Conservation (phyloP, 2,329 filamentous ascomycete genomes). For the Zymoseptoria passerinii region DNA sequence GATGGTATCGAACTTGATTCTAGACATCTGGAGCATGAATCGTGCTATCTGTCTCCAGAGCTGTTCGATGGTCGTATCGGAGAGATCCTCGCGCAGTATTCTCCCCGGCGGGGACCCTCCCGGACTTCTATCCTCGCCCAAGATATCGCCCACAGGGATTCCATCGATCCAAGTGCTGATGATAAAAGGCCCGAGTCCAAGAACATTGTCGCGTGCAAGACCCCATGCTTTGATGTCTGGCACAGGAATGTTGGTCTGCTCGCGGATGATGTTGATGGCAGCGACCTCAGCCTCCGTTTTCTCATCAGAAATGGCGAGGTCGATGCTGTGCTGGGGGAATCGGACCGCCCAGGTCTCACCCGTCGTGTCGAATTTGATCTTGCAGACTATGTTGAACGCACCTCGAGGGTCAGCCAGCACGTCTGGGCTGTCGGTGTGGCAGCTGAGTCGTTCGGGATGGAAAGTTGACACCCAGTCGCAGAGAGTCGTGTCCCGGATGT, state of each 20-base stretch:
- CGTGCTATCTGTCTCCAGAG: slow-evolving; percentile 8
- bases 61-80: neutral
- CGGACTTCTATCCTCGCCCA: neutral
- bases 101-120: neutral
- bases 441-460: slow-evolving; percentile 2
- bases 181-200: slow-evolving; percentile 11
- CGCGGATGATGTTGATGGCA: slow-evolving; percentile 6
- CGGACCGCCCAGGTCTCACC: slow-evolving; percentile 9
- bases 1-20: slow-evolving; percentile 12
- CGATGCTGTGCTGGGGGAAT: slow-evolving; percentile 6
- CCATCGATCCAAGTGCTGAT: slow-evolving; percentile 10
- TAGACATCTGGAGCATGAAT: slow-evolving; percentile 11
- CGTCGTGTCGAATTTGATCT: slow-evolving; percentile 3
- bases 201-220: slow-evolving; percentile 5
- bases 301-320: slow-evolving; percentile 8
- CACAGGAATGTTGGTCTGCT: slow-evolving; percentile 10
- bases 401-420: slow-evolving; percentile 8
- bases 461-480: slow-evolving; percentile 6
- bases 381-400: slow-evolving; percentile 23
- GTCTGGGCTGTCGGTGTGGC: neutral
- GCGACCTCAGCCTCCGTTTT: slow-evolving; percentile 11
- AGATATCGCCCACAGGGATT: neutral
- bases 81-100: neutral
- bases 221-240: slow-evolving; percentile 9
- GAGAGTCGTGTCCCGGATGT: neutral